Evolutionary conservation across 495 filamentous ascomycete genomes (phyloP).

Genomic region (Diplogelasinospora grovesii): DNA sequence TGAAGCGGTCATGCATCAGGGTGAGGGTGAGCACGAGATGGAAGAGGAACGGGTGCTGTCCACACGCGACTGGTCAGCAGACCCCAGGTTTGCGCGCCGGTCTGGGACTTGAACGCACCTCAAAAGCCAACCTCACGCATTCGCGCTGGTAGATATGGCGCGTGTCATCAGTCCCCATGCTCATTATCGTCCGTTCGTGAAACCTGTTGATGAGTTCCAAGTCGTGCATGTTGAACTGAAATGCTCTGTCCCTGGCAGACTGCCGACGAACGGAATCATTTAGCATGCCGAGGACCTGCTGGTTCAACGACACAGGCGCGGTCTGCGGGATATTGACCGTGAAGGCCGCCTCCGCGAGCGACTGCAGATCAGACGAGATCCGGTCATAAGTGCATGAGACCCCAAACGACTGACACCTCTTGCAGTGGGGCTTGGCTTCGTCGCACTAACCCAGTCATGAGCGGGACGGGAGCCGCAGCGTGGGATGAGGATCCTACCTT

Average conservation of each 20-base stretch:
- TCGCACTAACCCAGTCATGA: conserved; percentile 33
- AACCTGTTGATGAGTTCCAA: conserved; percentile 28
- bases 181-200: conserved; percentile 31
- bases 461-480: neutral
- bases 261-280: conserved; percentile 11
- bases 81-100: neutral
- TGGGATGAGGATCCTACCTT: conserved; percentile 25
- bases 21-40: conserved; percentile 34
- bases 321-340: neutral
- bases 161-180: conserved; percentile 26
- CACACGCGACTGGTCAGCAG: neutral
- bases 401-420: conserved; percentile 33
- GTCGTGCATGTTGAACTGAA: conserved; percentile 19
- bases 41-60: conserved; percentile 30
- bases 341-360: conserved; percentile 23
- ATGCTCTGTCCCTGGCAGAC: conserved; percentile 4
- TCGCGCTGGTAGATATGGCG: conserved; percentile 22
- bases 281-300: conserved; percentile 11
- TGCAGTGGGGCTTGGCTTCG: conserved; percentile 36
- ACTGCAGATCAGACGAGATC: conserved; percentile 25
- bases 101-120: conserved; percentile 14
- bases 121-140: conserved; percentile 18
- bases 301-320: conserved; percentile 10
- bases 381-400: conserved; percentile 37
- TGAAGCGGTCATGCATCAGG: conserved; percentile 30